Percentiles rank a stretch among this genome's conserved stretches.
These are phyloP conservation scores for Aphanomyces invadans DNA, from an alignment of 352 stramenopile genomes.

Conservation along the genomic window DNA sequence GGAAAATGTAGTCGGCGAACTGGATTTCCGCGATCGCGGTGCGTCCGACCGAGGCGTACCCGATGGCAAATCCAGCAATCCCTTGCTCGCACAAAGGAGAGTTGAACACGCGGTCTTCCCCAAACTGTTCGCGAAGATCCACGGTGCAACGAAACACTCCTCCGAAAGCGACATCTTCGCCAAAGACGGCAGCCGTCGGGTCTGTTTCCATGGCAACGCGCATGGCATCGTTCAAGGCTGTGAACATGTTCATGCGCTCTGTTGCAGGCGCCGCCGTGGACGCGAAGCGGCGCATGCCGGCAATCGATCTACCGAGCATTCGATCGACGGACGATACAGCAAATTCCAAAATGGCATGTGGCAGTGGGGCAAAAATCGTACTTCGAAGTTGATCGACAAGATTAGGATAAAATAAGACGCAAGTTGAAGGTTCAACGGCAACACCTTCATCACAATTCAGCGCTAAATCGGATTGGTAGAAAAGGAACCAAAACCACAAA, in stretches of 20 bases:
- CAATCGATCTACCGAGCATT: not conserved
- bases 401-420: not conserved
- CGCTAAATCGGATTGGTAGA: not conserved
- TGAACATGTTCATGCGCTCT: slow-evolving; percentile 90
- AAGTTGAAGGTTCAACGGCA: slow-evolving; percentile 8
- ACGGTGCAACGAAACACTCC: slow-evolving; percentile 97
- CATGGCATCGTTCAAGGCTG: slow-evolving; percentile 89
- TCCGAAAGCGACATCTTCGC: slow-evolving; percentile 97
- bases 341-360: slow-evolving; percentile 12
- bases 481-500: not conserved
- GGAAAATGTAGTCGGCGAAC: slow-evolving; percentile 98
- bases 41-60: slow-evolving; percentile 92
- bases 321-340: not conserved
- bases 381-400: slow-evolving; percentile 4
- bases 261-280: slow-evolving; percentile 14
- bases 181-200: slow-evolving; percentile 89
- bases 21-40: slow-evolving; percentile 98
- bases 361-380: not conserved
- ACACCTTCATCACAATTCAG: not conserved
- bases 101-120: slow-evolving; percentile 93
- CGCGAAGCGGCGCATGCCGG: not conserved
- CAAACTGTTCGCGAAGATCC: slow-evolving; percentile 91
- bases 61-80: slow-evolving; percentile 94
- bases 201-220: slow-evolving; percentile 85
- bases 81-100: slow-evolving; percentile 93